Evolutionary conservation across 1,284 basidiomycete species (phyloP).

Genomic region (Vanrija sp.): DNA sequence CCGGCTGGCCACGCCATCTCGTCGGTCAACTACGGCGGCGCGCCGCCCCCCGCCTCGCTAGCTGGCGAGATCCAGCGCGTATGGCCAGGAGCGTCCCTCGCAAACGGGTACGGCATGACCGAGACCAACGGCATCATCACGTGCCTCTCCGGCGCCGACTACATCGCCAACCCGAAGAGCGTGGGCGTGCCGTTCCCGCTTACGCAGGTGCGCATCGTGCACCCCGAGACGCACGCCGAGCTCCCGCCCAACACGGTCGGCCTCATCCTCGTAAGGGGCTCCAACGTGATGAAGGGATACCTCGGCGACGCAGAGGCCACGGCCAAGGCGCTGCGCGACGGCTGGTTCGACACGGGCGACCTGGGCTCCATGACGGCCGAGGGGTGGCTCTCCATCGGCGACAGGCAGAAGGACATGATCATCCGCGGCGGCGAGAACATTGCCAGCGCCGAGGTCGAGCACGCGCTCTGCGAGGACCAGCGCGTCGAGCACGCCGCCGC

Average conservation of each 20-base stretch:
- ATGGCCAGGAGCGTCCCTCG: conserved; percentile 24
- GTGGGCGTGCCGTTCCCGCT: conserved; percentile 35
- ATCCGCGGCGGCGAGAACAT: conserved; percentile 46
- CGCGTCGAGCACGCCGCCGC: conserved; percentile 32
- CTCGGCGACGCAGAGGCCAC: conserved; percentile 12
- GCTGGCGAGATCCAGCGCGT: conserved; percentile 25
- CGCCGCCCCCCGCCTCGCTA: conserved; percentile 34
- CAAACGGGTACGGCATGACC: conserved; percentile 42
- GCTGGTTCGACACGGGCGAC: conserved; percentile 46
- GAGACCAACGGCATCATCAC: conserved; percentile 42
- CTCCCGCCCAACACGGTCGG: conserved; percentile 25
- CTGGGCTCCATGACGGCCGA: conserved; percentile 33
- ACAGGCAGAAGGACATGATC: conserved; percentile 43
- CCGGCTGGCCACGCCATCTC: conserved; percentile 36
- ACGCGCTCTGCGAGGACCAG: conserved; percentile 30
- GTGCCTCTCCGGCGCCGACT: conserved; percentile 32
- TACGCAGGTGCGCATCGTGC: conserved; percentile 31
- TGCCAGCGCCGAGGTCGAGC: conserved; percentile 36
- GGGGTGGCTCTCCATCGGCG: conserved; percentile 38
- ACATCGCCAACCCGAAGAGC: conserved; percentile 18
- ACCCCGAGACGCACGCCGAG: conserved; percentile 24
- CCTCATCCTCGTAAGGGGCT: conserved; percentile 31
- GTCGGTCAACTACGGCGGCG: conserved; percentile 41
- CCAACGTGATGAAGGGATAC: conserved; percentile 41
- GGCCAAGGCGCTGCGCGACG: conserved; percentile 19